A percentile compares a stretch with the other conserved stretches of the same genome.
phyloP scores from a whole-genome alignment of 1,284 basidiomycete species.

The Trametes hirsuta region DNA sequence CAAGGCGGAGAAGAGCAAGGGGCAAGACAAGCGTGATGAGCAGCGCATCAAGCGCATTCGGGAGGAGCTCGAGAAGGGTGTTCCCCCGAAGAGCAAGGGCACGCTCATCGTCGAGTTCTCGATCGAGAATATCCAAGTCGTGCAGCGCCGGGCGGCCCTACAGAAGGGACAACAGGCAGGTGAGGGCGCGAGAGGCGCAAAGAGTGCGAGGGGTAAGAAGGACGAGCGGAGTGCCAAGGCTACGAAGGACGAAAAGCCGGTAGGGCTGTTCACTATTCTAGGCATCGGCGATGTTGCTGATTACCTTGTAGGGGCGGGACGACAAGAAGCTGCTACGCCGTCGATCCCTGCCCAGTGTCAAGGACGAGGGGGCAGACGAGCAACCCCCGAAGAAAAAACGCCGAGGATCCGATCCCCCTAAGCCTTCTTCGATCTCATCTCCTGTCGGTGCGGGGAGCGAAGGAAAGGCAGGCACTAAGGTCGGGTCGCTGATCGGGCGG shows the following conservation, averaged over 20 bases:
- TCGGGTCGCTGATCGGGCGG: slow-evolving; percentile 39
- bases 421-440: slow-evolving; percentile 12
- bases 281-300: neutral
- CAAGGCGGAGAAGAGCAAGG: slow-evolving; percentile 58
- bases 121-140: slow-evolving; percentile 91
- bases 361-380: slow-evolving; percentile 26
- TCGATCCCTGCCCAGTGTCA: slow-evolving; percentile 23
- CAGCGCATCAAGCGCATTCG: slow-evolving; percentile 59
- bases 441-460: slow-evolving; percentile 4
- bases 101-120: slow-evolving; percentile 90
- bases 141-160: slow-evolving; percentile 64
- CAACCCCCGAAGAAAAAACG: slow-evolving; percentile 34
- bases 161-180: slow-evolving; percentile 31
- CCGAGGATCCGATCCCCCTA: slow-evolving; percentile 26
- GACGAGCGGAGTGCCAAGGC: neutral
- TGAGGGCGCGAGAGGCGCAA: neutral
- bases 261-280: slow-evolving; percentile 4
- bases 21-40: slow-evolving; percentile 46
- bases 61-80: slow-evolving; percentile 59
- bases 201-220: slow-evolving; percentile 1
- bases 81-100: slow-evolving; percentile 44
- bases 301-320: slow-evolving; percentile 16
- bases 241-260: slow-evolving; percentile 32
- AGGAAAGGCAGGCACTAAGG: slow-evolving; percentile 12
- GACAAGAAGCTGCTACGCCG: slow-evolving; percentile 24